phyloP scores from a whole-genome alignment of 2,329 filamentous ascomycete species.

The Raffaelea albimanens region DNA sequence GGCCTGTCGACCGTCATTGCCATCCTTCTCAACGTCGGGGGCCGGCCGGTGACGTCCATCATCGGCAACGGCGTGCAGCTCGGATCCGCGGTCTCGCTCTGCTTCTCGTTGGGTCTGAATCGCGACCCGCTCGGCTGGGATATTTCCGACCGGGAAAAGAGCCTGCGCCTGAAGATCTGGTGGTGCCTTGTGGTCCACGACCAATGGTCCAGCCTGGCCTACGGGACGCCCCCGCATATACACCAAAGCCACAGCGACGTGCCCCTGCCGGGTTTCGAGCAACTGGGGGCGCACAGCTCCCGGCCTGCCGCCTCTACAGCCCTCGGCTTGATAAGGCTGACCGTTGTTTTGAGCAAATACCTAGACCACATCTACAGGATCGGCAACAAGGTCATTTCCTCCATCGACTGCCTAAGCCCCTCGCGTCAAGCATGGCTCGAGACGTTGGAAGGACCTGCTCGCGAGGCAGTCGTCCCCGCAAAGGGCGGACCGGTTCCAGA shows the following conservation, averaged over 20 bases:
- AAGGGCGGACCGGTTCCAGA: background rate
- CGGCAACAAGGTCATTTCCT: background rate
- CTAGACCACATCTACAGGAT: constrained; percentile 2
- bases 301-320: constrained; percentile 21
- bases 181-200: constrained; percentile 46
- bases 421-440: background rate
- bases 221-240: constrained; percentile 43
- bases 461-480: background rate
- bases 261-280: constrained; percentile 17
- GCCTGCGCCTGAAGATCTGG: constrained; percentile 43
- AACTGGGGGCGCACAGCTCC: background rate
- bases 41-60: constrained; percentile 50
- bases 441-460: background rate
- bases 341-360: constrained; percentile 26
- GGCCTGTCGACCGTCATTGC: constrained; percentile 49
- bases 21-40: constrained; percentile 48
- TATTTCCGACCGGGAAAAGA: constrained; percentile 40
- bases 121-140: constrained; percentile 42
- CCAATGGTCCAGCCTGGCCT: constrained; percentile 43
- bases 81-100: constrained; percentile 40
- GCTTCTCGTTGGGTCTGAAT: constrained; percentile 45
- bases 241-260: constrained; percentile 37
- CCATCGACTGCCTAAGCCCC: background rate
- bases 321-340: constrained; percentile 33
- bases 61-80: constrained; percentile 45